Base-by-base conservation (phyloP, 2,329 filamentous ascomycete species). In the Apiospora marii region DNA sequence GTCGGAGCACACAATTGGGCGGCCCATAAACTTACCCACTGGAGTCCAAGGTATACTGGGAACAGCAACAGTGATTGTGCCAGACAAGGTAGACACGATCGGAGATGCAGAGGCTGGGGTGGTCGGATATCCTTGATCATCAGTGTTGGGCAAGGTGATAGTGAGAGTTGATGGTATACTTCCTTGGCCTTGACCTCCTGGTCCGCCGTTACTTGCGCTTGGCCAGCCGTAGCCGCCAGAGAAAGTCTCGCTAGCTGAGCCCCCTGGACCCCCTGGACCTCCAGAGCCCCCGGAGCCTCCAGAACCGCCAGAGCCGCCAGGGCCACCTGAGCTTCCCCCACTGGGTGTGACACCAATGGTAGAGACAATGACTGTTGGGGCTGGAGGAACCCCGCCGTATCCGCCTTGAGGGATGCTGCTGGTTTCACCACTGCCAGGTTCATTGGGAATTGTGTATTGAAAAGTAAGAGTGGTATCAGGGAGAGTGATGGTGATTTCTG, bases 191-290 rank as follows among this genome's bases (percentile, higher is more conserved):
- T 70, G 68, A 22, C 73, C 71, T 19, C 16, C 64, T 53, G 24
- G 58, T 24, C 34, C 30, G 19, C 34, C 30, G 19, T 19, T 41
- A n/a, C 58, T 64, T 34, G 58, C 34, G 34, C 34, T 64, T 41
- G 58, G 58, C 58, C 58, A 64, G 43, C 43, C 46, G 24, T 68
- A 46, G 7, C 67, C 67, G 67, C 67, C 73, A 53, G 74, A 76
- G 64, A 77, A 70, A 12, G 76, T 77, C 67, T 74, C 73, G 27
- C 74, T 74, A 44, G 72, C 73, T 44, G 75, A 74, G 10, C 70
- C 70, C 22, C 72, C 67, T 34, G 76, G 73, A 5, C 74, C 75
- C 19, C 74, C 75, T 58, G 74, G 61, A 27, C 68, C 72, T 37
- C 73, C 75, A 24, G 73, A 27, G 69, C 37, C 37, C 8, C 37